These are phyloP conservation scores for Epicoccum nigrum DNA, from an alignment of 2,329 filamentous ascomycete genomes.

Conservation along the genomic window DNA sequence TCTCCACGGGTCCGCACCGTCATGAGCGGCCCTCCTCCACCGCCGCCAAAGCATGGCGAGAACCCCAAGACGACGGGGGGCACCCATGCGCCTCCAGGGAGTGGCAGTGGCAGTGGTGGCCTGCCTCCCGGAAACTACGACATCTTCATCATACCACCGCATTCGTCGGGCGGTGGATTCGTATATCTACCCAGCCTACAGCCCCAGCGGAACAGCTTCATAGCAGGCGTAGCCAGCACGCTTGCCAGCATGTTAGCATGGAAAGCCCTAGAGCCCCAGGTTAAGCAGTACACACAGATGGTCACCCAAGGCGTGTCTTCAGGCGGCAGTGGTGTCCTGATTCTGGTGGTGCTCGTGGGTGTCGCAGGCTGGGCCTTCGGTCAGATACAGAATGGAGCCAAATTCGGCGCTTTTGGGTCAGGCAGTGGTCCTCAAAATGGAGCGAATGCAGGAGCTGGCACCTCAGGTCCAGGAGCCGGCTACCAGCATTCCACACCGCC, in stretches of 20 bases:
- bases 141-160: slow-evolving; percentile 94
- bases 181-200: slow-evolving; percentile 90
- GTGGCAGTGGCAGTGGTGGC: slow-evolving; percentile 52
- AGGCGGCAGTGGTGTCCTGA: slow-evolving; percentile 73
- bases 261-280: slow-evolving; percentile 73
- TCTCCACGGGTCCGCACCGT: slow-evolving; percentile 34
- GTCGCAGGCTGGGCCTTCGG: slow-evolving; percentile 80
- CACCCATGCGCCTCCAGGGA: slow-evolving; percentile 27
- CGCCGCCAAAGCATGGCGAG: slow-evolving; percentile 84
- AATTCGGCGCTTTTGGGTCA: slow-evolving; percentile 36
- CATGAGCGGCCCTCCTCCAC: slow-evolving; percentile 66
- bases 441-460: slow-evolving; percentile 41
- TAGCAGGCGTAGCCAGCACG: slow-evolving; percentile 81
- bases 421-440: slow-evolving; percentile 39
- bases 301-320: slow-evolving; percentile 62
- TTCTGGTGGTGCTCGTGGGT: slow-evolving; percentile 75
- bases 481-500: slow-evolving; percentile 41
- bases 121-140: slow-evolving; percentile 92
- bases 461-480: slow-evolving; percentile 30
- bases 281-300: slow-evolving; percentile 74
- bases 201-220: slow-evolving; percentile 87
- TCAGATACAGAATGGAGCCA: slow-evolving; percentile 63
- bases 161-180: slow-evolving; percentile 87
- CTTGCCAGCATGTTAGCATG: slow-evolving; percentile 75
- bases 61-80: slow-evolving; percentile 66